Evolutionary conservation across 495 filamentous ascomycete genomes (phyloP).

Genomic region (Trichoderma asperelloides): DNA sequence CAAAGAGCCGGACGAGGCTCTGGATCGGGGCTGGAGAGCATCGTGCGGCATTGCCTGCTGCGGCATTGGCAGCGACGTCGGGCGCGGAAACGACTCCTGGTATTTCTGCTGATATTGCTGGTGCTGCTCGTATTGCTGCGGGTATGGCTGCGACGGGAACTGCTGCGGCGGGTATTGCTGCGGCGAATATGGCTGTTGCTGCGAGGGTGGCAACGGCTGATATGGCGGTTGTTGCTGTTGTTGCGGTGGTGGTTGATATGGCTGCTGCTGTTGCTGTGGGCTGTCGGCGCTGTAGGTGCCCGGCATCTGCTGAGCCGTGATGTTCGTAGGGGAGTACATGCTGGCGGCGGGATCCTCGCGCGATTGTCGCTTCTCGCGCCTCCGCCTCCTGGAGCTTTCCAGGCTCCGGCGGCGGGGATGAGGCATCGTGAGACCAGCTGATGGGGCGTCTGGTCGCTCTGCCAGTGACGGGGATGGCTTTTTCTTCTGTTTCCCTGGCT

Average conservation of each 20-base stretch:
- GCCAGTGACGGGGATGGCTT: not conserved
- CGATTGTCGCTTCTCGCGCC: slow-evolving; percentile 36
- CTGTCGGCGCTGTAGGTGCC: slow-evolving; percentile 4
- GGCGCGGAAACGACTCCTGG: slow-evolving; percentile 4
- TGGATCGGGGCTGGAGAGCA: slow-evolving; percentile 19
- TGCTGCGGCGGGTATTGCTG: slow-evolving; percentile 20
- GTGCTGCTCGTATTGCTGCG: slow-evolving; percentile 13
- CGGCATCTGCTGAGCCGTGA: slow-evolving; percentile 1
- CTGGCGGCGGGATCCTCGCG: slow-evolving; percentile 34
- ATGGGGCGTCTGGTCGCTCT: not conserved
- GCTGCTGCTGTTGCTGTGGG: not conserved
- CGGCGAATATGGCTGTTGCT: slow-evolving; percentile 17
- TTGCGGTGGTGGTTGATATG: not conserved
- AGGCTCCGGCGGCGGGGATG: slow-evolving; percentile 41
- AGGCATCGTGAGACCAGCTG: slow-evolving; percentile 26
- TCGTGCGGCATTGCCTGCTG: slow-evolving; percentile 4
- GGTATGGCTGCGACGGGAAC: slow-evolving; percentile 19
- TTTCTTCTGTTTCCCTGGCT: not conserved
- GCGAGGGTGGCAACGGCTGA: slow-evolving; percentile 13
- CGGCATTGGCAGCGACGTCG: slow-evolving; percentile 13
- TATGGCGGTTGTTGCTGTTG: not conserved
- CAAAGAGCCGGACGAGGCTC: slow-evolving; percentile 29
- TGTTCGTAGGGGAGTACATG: slow-evolving; percentile 3
- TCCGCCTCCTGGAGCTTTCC: slow-evolving; percentile 39
- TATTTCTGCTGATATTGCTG: slow-evolving; percentile 6